Evolutionary conservation across 1,284 basidiomycete species (phyloP), one percentile per base, ranked within the genome.

Genomic region (Boletellus dicymbophilus): DNA sequence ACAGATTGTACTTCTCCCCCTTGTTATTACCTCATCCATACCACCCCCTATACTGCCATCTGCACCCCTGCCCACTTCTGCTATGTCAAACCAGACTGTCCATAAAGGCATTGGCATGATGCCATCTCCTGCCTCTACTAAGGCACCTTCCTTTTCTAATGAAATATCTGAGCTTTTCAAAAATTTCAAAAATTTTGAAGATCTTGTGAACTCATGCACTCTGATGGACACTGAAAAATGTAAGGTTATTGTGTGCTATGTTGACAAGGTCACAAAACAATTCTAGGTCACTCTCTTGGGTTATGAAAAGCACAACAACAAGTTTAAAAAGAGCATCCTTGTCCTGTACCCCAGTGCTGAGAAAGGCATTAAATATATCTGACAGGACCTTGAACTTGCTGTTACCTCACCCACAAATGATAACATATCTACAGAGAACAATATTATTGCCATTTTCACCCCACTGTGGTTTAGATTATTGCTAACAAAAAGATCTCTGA

Each of bases 101-200:
- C 2, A 15, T 15, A 34, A 31, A 22, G 30, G 30, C 6, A 6
- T 31, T 31, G 30, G 4, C 4, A 43, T 18, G 9, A 57, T 58
- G 41, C 49, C 52, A 0, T 37, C 34, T 1, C 46, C 36, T 0
- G 39, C 22, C 1, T 54, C 49, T 1, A 46, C 13, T 3, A 58
- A 47, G 27, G 55, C 39, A 1, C 48, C 30, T 0, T 13, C 26
- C 0, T 57, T n/a, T n/a, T 57, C 15, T 13, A 37, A 48, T 6
- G 30, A 52, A 26, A 51, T 23, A 3, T 43, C 39, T 0, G 55
- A 57, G 6, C 37, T 47, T 10, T 28, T 49, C 3, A 41, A 56
- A 12, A 56, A 47, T 27, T 51, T 54, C 6, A 36, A 54, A 2
- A 8, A 44, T 4, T 57, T 57, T 16, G 48, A 57, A 4, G 48